phyloP scores from a whole-genome alignment of 495 filamentous ascomycete genomes.

The Penicillium macrosclerotiorum region DNA sequence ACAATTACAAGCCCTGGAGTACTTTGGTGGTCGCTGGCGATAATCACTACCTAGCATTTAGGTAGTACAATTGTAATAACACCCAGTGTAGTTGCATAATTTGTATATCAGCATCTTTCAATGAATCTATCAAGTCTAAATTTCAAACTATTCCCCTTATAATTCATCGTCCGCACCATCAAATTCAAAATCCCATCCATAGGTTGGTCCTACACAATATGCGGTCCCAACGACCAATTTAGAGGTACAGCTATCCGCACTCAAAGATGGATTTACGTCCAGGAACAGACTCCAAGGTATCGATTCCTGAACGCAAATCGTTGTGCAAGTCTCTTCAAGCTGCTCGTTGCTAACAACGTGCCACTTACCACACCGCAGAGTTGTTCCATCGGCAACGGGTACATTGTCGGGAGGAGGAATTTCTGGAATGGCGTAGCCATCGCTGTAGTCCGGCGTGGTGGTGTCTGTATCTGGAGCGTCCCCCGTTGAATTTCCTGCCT shows the following conservation, averaged over 20 bases:
- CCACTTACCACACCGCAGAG: neutral
- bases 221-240: constrained; percentile 2
- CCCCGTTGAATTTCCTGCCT: constrained; percentile 1
- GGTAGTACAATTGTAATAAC: too few relatives aligned
- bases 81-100: too few relatives aligned
- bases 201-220: constrained; percentile 9
- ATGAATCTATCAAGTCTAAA: too few relatives aligned
- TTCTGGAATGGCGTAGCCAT: neutral
- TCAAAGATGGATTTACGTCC: constrained; percentile 11
- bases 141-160: too few relatives aligned
- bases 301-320: constrained; percentile 9
- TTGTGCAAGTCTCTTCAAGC: constrained; percentile 10
- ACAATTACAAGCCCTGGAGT: too few relatives aligned
- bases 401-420: neutral
- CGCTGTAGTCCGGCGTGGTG: neutral
- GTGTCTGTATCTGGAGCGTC: neutral
- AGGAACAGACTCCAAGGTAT: constrained; percentile 8
- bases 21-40: too few relatives aligned
- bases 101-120: too few relatives aligned
- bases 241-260: neutral
- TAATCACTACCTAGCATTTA: too few relatives aligned
- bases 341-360: neutral
- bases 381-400: neutral
- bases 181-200: neutral
- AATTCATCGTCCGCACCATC: too few relatives aligned